Base-by-base conservation (phyloP, 2,329 filamentous ascomycete species). In the Penicillium sp. region DNA sequence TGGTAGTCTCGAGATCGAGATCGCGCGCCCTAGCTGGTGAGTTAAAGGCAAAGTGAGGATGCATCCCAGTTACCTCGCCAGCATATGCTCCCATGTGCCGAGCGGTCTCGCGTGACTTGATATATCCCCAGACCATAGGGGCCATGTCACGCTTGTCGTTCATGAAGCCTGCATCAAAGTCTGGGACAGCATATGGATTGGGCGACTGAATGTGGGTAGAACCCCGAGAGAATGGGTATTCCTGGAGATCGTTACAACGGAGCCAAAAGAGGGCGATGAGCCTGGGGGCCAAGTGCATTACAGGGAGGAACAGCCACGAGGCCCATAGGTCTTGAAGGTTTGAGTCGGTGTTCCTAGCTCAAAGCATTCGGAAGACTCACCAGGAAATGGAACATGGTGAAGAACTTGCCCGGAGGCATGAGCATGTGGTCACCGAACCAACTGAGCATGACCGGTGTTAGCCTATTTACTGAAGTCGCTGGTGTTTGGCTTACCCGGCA, bases 101-200 rank as follows among this genome's bases (percentile, higher is more conserved):
- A 1, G 90, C 90, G 3, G 89, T 92, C 81, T 92, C 89, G 58
- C 89, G 87, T 2, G 87, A 90, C 78, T 92, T 92, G 80, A 92
- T 90, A 76, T 92, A 92, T 4, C 87, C 87, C 89, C 90, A 92
- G 6, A 93, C 89, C 87, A 90, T 91, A 9, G 90, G 89, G 1
- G 87, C 89, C 89, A 93, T 92, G 69, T 93, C 90, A 24, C 90
- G 83, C 76, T 91, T 88, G 76, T 93, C 90, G 68, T 91, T 93
- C 89, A 93, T 92, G 80, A 92, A 93, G 22, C 89, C 89, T 1
- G 88, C 85, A 71, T 93, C 90, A 67, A 93, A 92, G 77, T 92
- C 90, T 0, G 89, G 89, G 14, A 81, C 79, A 47, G 88, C 89
- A 70, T 93, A 93, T 16, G 89, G 87, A 66, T 90, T 85, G 2